Conservation (phyloP, 192 early-diverging fungal species). For the Thoreauomyces humboldtii region DNA sequence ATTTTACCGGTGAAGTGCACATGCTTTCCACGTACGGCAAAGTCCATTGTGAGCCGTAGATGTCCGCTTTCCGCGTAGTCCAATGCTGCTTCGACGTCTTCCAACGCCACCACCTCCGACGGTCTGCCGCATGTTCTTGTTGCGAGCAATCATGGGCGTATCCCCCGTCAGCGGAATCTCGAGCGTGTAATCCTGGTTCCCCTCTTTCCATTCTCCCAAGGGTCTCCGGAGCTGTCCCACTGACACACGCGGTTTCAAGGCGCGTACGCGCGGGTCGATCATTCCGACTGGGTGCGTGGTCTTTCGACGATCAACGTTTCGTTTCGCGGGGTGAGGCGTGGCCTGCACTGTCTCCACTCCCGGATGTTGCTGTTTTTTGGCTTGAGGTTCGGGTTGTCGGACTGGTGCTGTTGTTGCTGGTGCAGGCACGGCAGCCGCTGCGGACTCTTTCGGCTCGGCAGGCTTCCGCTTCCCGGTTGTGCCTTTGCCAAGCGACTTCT, state of each 20-base stretch:
- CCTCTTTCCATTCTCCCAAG: not conserved
- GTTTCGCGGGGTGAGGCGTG: not conserved
- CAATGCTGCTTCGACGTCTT: constrained; percentile 35
- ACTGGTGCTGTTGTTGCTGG: not conserved
- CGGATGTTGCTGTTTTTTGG: no score
- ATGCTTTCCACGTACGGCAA: constrained; percentile 21
- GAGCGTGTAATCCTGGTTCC: constrained; percentile 12
- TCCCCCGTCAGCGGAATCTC: constrained; percentile 22
- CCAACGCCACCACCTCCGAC: not conserved
- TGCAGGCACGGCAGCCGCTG: not conserved
- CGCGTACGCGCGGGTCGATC: not conserved
- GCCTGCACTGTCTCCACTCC: not conserved
- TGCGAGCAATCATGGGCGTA: constrained; percentile 37
- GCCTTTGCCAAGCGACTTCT: no score
- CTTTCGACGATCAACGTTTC: not conserved
- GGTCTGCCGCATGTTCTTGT: constrained; percentile 26
- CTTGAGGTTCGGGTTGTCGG: not conserved
- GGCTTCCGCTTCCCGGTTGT: no score
- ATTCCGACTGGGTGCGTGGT: not conserved
- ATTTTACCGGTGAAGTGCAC: not conserved
- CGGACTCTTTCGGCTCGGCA: no score
- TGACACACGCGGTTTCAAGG: not conserved
- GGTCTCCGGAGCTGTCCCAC: not conserved
- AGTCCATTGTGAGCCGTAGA: constrained; percentile 21
- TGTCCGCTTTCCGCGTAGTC: constrained; percentile 33